Conservation (phyloP, 2,329 filamentous ascomycete species). For the Pseudogymnoascus destructans region DNA sequence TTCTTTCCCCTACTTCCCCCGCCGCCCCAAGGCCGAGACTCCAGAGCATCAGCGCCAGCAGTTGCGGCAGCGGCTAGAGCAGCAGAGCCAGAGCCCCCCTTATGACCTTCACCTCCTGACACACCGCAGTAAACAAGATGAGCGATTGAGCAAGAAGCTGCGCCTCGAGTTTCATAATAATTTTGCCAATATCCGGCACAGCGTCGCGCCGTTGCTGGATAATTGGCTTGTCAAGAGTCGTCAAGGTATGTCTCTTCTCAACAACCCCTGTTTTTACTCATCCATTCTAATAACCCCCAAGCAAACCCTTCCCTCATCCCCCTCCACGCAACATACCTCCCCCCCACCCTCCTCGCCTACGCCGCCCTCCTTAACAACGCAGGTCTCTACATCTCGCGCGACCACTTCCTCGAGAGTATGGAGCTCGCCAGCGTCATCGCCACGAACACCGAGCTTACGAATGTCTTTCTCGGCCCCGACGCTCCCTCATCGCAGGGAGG, state of each 20-base stretch:
- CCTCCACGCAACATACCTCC: slow-evolving; percentile 47
- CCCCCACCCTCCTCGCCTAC: slow-evolving; percentile 75
- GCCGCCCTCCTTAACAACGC: slow-evolving; percentile 69
- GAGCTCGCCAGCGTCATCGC: slow-evolving; percentile 68
- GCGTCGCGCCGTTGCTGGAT: not conserved
- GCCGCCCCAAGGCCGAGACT: not conserved
- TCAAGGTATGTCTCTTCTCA: slow-evolving; percentile 12
- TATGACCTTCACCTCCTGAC: slow-evolving; percentile 50
- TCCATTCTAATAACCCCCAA: not conserved
- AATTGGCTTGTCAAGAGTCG: not conserved
- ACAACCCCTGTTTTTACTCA: not conserved
- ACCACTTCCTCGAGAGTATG: slow-evolving; percentile 73
- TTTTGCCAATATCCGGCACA: not conserved
- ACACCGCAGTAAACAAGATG: slow-evolving; percentile 36
- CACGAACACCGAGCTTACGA: slow-evolving; percentile 32
- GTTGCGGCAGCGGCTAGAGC: slow-evolving; percentile 39
- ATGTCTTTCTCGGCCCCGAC: not conserved
- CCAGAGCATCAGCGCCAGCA: slow-evolving; percentile 28
- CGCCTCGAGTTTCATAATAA: not conserved
- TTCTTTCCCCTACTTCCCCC: slow-evolving; percentile 10
- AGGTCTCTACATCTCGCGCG: slow-evolving; percentile 59
- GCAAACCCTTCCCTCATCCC: not conserved
- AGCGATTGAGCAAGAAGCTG: slow-evolving; percentile 8
- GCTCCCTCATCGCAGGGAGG: not conserved
- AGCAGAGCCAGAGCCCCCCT: slow-evolving; percentile 37